A percentile compares a stretch with the other conserved stretches of the same genome.
These are phyloP conservation scores for Bruguiera hainesii DNA, from an alignment of 441 rosid species.

Conservation along the genomic window DNA sequence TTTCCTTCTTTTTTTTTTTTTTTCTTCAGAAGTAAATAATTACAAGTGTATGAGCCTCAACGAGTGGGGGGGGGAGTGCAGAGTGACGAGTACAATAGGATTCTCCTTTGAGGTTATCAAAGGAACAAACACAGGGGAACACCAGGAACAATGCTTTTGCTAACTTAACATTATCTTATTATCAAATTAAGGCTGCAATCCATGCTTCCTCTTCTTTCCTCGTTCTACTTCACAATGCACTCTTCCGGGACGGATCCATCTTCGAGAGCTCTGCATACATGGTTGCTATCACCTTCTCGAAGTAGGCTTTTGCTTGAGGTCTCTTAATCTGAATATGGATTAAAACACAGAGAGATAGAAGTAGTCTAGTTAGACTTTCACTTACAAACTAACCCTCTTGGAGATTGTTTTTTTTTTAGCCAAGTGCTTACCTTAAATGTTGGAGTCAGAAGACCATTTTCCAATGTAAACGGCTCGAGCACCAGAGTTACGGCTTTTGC, in stretches of 20 bases:
- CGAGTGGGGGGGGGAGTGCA: no score
- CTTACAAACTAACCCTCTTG: neutral
- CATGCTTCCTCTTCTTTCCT: neutral
- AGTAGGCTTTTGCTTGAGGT: slow-evolving; percentile 90
- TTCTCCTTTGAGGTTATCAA: no score
- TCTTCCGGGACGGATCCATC: slow-evolving; percentile 47
- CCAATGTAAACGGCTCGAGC: slow-evolving; percentile 75
- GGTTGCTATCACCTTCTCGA: slow-evolving; percentile 55
- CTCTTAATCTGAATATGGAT: slow-evolving; percentile 69
- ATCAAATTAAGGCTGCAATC: neutral
- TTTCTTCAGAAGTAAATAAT: no score
- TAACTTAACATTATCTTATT: neutral
- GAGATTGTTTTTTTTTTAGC: neutral
- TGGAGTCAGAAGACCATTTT: slow-evolving; percentile 88
- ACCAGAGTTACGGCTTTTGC: slow-evolving; percentile 86
- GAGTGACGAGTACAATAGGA: no score
- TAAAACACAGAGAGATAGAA: neutral
- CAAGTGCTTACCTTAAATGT: slow-evolving; percentile 68
- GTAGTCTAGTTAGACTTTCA: neutral
- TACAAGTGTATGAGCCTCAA: no score
- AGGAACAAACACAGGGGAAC: no score
- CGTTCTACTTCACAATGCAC: slow-evolving; percentile 28
- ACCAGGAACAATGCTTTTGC: no score
- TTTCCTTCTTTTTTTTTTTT: no score
- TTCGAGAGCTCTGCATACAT: slow-evolving; percentile 73